Percentiles rank a stretch among this genome's conserved stretches.
Evolutionary conservation across 495 filamentous ascomycete genomes (phyloP).

Genomic region (Hypoxylon perforatum): DNA sequence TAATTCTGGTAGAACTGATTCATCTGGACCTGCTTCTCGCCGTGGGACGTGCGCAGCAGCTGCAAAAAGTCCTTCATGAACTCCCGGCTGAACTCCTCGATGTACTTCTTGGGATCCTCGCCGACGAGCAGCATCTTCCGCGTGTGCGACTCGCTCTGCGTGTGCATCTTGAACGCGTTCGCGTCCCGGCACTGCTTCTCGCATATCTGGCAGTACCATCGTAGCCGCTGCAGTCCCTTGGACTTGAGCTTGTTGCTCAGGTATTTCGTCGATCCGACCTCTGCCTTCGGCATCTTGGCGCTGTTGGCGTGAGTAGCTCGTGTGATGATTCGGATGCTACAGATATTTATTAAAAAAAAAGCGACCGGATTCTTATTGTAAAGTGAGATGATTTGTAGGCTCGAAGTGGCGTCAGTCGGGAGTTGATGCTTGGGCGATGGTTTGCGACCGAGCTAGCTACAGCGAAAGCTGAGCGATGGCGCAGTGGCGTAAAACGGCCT

Average conservation of each 20-base stretch:
- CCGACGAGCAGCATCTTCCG: conserved; percentile 87
- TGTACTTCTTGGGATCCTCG: conserved; percentile 81
- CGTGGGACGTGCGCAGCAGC: conserved; percentile 80
- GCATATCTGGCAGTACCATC: conserved; percentile 86
- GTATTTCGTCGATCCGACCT: conserved; percentile 86
- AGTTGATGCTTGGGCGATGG: conserved; percentile 3
- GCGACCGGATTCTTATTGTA: background rate
- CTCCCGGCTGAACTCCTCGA: conserved; percentile 78
- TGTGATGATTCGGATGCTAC: background rate
- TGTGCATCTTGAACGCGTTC: conserved; percentile 84
- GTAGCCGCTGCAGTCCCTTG: conserved; percentile 84
- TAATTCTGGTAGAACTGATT: conserved; percentile 96
- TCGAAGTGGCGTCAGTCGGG: background rate
- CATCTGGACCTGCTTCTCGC: conserved; percentile 83
- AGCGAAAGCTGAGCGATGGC: too few relatives aligned
- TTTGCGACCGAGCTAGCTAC: too few relatives aligned
- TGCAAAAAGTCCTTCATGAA: conserved; percentile 85
- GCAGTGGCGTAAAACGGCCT: too few relatives aligned
- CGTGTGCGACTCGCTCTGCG: conserved; percentile 82
- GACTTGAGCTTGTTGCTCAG: conserved; percentile 90
- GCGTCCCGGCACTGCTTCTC: conserved; percentile 72
- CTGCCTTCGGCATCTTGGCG: conserved; percentile 88
- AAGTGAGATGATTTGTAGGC: background rate
- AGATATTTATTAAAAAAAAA: background rate
- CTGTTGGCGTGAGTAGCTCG: background rate